A percentile compares a stretch with the other conserved stretches of the same genome.
Evolutionary conservation across 495 filamentous ascomycete genomes (phyloP).

Genomic region (Aspergillus conjunctus): DNA sequence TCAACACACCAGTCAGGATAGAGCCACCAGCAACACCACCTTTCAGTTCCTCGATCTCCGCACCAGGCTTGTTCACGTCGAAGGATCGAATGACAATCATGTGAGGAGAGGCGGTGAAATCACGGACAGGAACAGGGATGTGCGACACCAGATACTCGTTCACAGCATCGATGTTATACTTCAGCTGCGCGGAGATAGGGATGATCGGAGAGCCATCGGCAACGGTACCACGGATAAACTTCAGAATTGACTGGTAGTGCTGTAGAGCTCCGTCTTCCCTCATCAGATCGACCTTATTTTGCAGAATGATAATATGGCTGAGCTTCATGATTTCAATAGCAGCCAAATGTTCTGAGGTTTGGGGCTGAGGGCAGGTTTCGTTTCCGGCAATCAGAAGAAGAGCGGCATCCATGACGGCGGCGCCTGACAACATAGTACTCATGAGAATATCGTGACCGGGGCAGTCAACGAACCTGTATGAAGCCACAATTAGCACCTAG

Average conservation of each 20-base stretch:
- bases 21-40: slow-evolving; percentile 97
- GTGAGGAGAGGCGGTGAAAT: slow-evolving; percentile 87
- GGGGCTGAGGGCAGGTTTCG: slow-evolving; percentile 98
- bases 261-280: slow-evolving; percentile 86
- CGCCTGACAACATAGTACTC: slow-evolving; percentile 99
- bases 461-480: slow-evolving; percentile 81
- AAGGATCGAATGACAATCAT: slow-evolving; percentile 99
- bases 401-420: slow-evolving; percentile 98
- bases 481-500: slow-evolving; percentile 8
- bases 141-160: slow-evolving; percentile 91
- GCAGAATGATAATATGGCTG: slow-evolving; percentile 96
- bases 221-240: slow-evolving; percentile 96
- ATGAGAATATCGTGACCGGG: slow-evolving; percentile 99
- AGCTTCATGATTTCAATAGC: slow-evolving; percentile 99
- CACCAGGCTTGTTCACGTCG: slow-evolving; percentile 99
- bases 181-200: slow-evolving; percentile 96
- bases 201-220: slow-evolving; percentile 96
- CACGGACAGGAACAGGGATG: slow-evolving; percentile 86
- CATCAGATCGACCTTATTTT: slow-evolving; percentile 99
- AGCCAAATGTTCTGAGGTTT: slow-evolving; percentile 97
- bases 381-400: slow-evolving; percentile 96
- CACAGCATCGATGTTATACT: slow-evolving; percentile 99
- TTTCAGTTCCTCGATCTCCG: slow-evolving; percentile 99
- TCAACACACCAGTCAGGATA: slow-evolving; percentile 93
- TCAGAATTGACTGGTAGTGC: slow-evolving; percentile 93